Evolutionary conservation across 2,329 filamentous ascomycete species (phyloP).

Genomic region (Thelonectria rubi): DNA sequence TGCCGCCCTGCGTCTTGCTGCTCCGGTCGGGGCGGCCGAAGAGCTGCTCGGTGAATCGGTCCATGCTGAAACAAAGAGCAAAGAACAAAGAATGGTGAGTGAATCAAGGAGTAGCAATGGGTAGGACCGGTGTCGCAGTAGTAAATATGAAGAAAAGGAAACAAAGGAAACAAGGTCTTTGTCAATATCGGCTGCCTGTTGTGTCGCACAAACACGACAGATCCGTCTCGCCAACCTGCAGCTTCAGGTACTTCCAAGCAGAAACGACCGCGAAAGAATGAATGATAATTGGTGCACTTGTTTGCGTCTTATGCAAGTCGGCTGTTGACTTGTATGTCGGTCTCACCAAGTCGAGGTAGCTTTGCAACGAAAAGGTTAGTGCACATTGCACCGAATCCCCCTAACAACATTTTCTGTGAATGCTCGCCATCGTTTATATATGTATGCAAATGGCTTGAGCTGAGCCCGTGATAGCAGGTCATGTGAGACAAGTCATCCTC

Average conservation of each 20-base stretch:
- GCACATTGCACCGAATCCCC: constrained; percentile 11
- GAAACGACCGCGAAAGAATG: not conserved
- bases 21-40: constrained; percentile 30
- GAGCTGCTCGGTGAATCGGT: constrained; percentile 38
- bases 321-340: not conserved
- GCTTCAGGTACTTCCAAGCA: not conserved
- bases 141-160: not conserved
- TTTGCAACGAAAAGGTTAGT: constrained; percentile 5
- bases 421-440: constrained; percentile 7
- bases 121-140: not conserved
- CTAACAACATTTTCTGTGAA: not conserved
- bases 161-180: not conserved
- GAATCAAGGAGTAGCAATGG: not conserved
- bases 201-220: not conserved
- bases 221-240: not conserved
- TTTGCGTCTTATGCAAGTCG: not conserved
- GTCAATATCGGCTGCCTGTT: not conserved
- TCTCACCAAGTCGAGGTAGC: not conserved
- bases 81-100: not conserved
- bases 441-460: not conserved
- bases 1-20: constrained; percentile 4
- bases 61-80: constrained; percentile 24
- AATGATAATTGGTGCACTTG: not conserved
- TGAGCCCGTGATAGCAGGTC: constrained; percentile 21
- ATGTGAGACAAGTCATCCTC: constrained; percentile 23